Evolutionary conservation across 768 basidiomycete species (phyloP), one percentile per base, ranked within the genome.

Genomic region (Mrakia blollopis): DNA sequence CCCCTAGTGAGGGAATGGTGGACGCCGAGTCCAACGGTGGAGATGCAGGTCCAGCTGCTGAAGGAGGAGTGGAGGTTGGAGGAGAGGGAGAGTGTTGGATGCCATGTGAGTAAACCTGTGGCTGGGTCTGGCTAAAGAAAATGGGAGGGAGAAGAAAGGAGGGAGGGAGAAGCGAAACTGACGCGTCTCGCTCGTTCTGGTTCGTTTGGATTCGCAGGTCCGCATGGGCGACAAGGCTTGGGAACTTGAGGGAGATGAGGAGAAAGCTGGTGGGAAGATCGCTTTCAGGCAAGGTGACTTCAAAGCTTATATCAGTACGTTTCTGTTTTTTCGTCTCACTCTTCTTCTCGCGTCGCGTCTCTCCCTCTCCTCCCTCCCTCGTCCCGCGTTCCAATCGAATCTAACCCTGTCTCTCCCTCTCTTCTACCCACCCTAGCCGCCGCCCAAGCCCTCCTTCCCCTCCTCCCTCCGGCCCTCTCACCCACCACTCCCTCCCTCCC

Each of bases 21-120:
- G 65, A 35, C 25, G 18, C 65, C 65, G 39, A 68, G 39, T 8
- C 6, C 32, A 39, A 39, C 35, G 35, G 37, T 68, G 35, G 65
- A 68, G 39, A n/a, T 35, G 25, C 65, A 68, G 65, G 39, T 68
- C 18, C 35, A n/a, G 35, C 25, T 68, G 65, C 65, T 68, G 2
- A 41, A n/a, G 37, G 37, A 68, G 37, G 65, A n/a, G 35, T 68
- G 65, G 65, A 37, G 65, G 37, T 8, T 68, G 37, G 37, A 68
- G 16, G 65, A 39, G 65, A 39, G 65, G 35, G 11, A 11, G 65
- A 68, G 65, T 25, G 65, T 68, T 21, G 65, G 65, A 3, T 16
- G 18, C 9, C 65, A 68, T 68, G 65, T 67, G 35, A 67, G 63
- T 32, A 39, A 30, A 63, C 14, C 32, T 9, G 23, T 54, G 23